A percentile compares a stretch with the other conserved stretches of the same genome.
Conservation (phyloP, 2,329 filamentous ascomycete genomes). For the Colletotrichum tofieldiae region DNA sequence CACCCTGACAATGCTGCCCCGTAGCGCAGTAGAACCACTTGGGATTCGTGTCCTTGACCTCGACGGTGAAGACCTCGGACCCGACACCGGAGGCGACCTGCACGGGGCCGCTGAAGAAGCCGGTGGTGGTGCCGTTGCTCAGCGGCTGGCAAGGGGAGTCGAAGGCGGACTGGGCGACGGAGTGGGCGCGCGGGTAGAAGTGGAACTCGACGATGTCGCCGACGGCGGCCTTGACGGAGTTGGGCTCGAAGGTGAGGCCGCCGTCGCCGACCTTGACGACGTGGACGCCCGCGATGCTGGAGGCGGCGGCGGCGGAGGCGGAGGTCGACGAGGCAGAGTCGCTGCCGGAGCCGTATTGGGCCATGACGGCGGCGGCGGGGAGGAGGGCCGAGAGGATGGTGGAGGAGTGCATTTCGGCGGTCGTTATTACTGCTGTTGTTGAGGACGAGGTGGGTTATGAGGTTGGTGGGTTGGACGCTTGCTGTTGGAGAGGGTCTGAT, state of each 20-base stretch:
- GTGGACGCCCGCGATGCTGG: slow-evolving; percentile 27
- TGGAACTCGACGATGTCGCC: slow-evolving; percentile 65
- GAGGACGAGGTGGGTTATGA: not conserved
- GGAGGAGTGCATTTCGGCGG: slow-evolving; percentile 37
- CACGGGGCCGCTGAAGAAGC: slow-evolving; percentile 65
- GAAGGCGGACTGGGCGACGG: slow-evolving; percentile 74
- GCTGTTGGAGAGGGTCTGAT: not conserved
- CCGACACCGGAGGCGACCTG: slow-evolving; percentile 47
- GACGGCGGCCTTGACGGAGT: slow-evolving; percentile 63
- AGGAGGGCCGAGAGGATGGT: slow-evolving; percentile 30
- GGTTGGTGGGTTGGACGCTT: not conserved
- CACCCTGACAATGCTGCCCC: slow-evolving; percentile 71
- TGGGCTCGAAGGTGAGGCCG: slow-evolving; percentile 65
- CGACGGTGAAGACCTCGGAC: slow-evolving; percentile 43
- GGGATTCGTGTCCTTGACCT: slow-evolving; percentile 63
- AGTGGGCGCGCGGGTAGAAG: slow-evolving; percentile 69
- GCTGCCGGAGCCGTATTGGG: no score
- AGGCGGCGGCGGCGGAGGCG: no score
- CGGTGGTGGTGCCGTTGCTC: slow-evolving; percentile 55
- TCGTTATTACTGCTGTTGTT: not conserved
- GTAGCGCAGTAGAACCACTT: slow-evolving; percentile 78
- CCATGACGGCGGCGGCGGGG: slow-evolving; percentile 19
- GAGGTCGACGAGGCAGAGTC: no score
- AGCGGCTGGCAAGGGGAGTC: slow-evolving; percentile 72
- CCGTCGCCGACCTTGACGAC: slow-evolving; percentile 48